Evolutionary conservation across 1,139 yeast genomes (phyloP).

Genomic region (Meyerozyma elateridarum): DNA sequence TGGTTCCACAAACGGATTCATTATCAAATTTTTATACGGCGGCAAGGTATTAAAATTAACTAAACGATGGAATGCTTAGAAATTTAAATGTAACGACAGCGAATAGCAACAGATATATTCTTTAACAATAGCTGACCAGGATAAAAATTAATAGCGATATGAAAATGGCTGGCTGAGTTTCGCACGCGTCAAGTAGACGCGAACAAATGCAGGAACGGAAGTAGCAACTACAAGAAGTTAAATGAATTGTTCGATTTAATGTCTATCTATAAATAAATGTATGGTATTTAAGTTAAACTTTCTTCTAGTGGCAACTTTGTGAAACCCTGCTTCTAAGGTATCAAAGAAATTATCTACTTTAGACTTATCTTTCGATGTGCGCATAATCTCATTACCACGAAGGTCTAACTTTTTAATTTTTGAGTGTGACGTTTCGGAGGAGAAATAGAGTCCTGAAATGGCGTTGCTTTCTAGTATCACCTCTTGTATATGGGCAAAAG

Average conservation of each 20-base stretch:
- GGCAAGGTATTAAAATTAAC: background rate
- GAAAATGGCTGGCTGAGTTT: constrained; percentile 5
- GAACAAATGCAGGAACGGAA: background rate
- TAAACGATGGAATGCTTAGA: no score
- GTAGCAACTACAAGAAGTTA: background rate
- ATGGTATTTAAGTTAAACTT: constrained; percentile 25
- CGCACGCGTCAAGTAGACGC: constrained; percentile 2
- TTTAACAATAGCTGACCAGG: background rate
- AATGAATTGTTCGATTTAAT: background rate
- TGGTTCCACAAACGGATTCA: constrained; percentile 4
- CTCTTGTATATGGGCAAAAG: constrained; percentile 1
- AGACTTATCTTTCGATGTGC: constrained; percentile 10
- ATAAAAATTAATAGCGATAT: background rate
- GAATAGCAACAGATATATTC: background rate
- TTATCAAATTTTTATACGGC: no score
- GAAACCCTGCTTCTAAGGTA: constrained; percentile 21
- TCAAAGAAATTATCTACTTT: constrained; percentile 19
- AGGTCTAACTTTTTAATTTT: constrained; percentile 17
- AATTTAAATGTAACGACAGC: no score
- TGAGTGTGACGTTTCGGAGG: background rate
- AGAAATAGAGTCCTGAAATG: background rate
- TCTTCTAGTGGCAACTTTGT: constrained; percentile 16
- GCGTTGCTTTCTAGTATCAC: background rate
- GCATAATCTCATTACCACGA: constrained; percentile 17
- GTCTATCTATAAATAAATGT: constrained; percentile 17